phyloP scores from a whole-genome alignment of 2,329 filamentous ascomycete genomes.

The Fusarium luffae region DNA sequence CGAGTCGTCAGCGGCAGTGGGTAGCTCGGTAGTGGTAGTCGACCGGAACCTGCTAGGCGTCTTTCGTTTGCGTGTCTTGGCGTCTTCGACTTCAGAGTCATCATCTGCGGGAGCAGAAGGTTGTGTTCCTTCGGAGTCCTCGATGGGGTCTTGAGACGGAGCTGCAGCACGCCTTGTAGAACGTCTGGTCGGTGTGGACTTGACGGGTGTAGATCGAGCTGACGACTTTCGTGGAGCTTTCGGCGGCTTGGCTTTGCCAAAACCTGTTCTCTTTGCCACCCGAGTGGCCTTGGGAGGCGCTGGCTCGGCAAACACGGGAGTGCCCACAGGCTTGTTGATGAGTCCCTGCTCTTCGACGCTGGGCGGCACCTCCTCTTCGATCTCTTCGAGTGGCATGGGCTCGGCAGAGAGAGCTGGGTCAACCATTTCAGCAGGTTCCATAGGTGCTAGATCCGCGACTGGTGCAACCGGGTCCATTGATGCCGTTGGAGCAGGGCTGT shows the following conservation, averaged over 20 bases:
- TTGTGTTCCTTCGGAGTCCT: slow-evolving; percentile 42
- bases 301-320: slow-evolving; percentile 33
- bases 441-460: slow-evolving; percentile 12
- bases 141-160: slow-evolving; percentile 48
- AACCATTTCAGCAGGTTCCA: slow-evolving; percentile 34
- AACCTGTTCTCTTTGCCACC: slow-evolving; percentile 41
- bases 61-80: slow-evolving; percentile 43
- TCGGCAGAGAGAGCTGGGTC: slow-evolving; percentile 39
- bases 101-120: slow-evolving; percentile 26
- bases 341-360: slow-evolving; percentile 19
- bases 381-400: slow-evolving; percentile 7
- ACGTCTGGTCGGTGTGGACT: slow-evolving; percentile 38
- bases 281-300: slow-evolving; percentile 44
- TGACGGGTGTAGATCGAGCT: slow-evolving; percentile 42
- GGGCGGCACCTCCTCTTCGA: slow-evolving; percentile 18
- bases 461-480: slow-evolving; percentile 27
- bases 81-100: slow-evolving; percentile 45
- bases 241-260: slow-evolving; percentile 35
- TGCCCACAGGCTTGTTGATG: slow-evolving; percentile 21
- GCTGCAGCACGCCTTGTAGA: slow-evolving; percentile 41
- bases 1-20: slow-evolving; percentile 37
- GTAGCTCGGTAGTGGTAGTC: slow-evolving; percentile 18
- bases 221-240: slow-evolving; percentile 34
- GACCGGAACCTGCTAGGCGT: slow-evolving; percentile 48
- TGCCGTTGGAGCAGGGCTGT: slow-evolving; percentile 24